Conservation (phyloP, 148 eudicot species). For the Agrostemma githago region DNA sequence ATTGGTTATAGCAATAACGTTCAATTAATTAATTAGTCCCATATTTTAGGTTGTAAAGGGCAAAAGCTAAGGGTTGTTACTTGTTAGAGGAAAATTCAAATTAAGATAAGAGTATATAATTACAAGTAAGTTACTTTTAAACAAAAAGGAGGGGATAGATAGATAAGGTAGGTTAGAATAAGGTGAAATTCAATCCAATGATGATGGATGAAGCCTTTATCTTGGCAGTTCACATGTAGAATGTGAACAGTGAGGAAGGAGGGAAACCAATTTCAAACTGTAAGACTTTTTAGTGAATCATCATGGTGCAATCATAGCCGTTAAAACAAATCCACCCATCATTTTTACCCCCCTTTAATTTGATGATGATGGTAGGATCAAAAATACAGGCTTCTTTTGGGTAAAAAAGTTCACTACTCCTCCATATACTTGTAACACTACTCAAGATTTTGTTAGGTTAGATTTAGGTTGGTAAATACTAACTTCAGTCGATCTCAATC, state of each 20-base stretch:
- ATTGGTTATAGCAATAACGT: not conserved
- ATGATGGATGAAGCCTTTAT: slow-evolving; percentile 14
- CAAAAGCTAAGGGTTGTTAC: not conserved
- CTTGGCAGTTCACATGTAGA: slow-evolving; percentile 18
- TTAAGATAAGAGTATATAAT: not conserved
- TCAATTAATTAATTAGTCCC: not conserved
- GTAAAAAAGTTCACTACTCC: slow-evolving; percentile 5
- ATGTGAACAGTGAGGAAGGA: slow-evolving; percentile 26
- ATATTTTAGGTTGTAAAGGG: not conserved
- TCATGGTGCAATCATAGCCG: slow-evolving; percentile 30
- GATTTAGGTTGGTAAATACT: not conserved
- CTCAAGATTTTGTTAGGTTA: slow-evolving; percentile 28
- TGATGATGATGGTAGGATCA: slow-evolving; percentile 10
- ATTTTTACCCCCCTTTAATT: slow-evolving; percentile 8
- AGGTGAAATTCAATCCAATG: slow-evolving; percentile 26
- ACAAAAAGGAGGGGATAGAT: not conserved
- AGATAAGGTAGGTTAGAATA: not conserved
- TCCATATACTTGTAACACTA: slow-evolving; percentile 8
- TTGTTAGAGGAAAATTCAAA: slow-evolving; percentile 1
- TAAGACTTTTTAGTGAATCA: not conserved
- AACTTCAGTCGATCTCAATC: no score
- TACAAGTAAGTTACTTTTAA: not conserved
- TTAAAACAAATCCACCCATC: slow-evolving; percentile 25
- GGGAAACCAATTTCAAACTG: slow-evolving; percentile 31
- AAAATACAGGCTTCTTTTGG: slow-evolving; percentile 11